Base-by-base conservation (phyloP, 495 filamentous ascomycete species). In the Neurospora sp. region DNA sequence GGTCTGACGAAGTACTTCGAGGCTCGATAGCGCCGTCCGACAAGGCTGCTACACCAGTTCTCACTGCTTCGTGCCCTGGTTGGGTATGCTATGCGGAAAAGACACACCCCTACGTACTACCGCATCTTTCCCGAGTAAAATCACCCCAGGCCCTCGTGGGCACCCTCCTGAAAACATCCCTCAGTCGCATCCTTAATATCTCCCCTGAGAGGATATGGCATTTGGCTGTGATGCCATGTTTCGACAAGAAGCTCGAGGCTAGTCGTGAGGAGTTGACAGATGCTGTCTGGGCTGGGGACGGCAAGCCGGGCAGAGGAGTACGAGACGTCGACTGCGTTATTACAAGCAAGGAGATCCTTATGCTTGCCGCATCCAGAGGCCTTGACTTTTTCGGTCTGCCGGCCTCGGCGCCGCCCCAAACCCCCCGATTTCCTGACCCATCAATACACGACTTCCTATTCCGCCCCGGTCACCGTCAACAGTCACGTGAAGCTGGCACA, bases 41-140 rank as follows among this genome's bases (percentile, higher is more conserved):
- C 71, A 73, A 75, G 69, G 77, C 81, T 66, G 39, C 89, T 69
- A 88, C 87, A 48, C 96, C 94, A 0, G 91, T 98, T 71, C 83
- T 99, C 17, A 92, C 95, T 11, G 95, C 94, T 11, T 93, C 93
- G 13, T 99, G 96, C 79, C 96, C 96, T 0, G 96, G 96, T 38
- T 99, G 97, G 93, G 95, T 99, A 39, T 99, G 96, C 83, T 98
- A 99, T 80, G 94, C 95, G 69, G 96, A 99, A 77, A 98, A 98
- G 83, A 97, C 93, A 39, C 95, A 99, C 79, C 93, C 96, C 0
- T 90, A 96, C 76, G 89, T 98, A 54, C 87, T 99, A 59, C 94
- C 94, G 8, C 94, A 99, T 80, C 86, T 99, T 38, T 98, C 94
- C 45, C 89, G 89, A 17, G 85, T 98, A 39, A 98, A 98, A 81